phyloP scores from a whole-genome alignment of 495 filamentous ascomycete genomes.

The Recurvomyces mirabilis region DNA sequence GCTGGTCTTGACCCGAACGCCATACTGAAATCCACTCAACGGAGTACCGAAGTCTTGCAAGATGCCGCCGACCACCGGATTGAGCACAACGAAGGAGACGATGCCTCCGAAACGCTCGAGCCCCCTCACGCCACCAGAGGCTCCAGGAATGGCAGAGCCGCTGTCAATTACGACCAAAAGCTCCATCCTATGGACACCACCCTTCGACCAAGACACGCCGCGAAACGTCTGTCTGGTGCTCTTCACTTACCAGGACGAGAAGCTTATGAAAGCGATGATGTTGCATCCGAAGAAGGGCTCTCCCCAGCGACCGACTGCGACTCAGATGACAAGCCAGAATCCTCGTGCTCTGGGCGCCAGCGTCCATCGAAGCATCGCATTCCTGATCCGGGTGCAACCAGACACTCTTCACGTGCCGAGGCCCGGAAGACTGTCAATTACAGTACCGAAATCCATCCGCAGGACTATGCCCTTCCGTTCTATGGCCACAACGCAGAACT shows the following conservation, averaged over 20 bases:
- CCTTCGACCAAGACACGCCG: conserved; percentile 19
- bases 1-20: conserved; percentile 1
- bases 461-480: no score
- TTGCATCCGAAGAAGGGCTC: background rate
- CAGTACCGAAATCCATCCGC: conserved; percentile 5
- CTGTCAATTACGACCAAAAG: conserved; percentile 25
- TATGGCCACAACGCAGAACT: no score
- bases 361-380: no score
- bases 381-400: conserved; percentile 5
- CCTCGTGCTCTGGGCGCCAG: background rate
- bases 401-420: conserved; percentile 4
- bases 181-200: conserved; percentile 31
- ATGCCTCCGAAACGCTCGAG: background rate
- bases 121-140: background rate
- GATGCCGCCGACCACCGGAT: background rate
- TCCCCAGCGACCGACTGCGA: background rate
- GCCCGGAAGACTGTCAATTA: conserved; percentile 11
- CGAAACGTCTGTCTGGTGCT: conserved; percentile 6
- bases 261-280: background rate
- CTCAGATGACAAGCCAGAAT: conserved; percentile 2
- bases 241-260: background rate
- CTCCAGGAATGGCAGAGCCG: background rate
- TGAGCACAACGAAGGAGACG: background rate
- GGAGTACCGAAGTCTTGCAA: background rate
- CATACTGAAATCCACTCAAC: background rate